Evolutionary conservation across 2,329 filamentous ascomycete species (phyloP), one percentile per base, ranked within the genome.

Genomic region (Fusarium anthophilum): DNA sequence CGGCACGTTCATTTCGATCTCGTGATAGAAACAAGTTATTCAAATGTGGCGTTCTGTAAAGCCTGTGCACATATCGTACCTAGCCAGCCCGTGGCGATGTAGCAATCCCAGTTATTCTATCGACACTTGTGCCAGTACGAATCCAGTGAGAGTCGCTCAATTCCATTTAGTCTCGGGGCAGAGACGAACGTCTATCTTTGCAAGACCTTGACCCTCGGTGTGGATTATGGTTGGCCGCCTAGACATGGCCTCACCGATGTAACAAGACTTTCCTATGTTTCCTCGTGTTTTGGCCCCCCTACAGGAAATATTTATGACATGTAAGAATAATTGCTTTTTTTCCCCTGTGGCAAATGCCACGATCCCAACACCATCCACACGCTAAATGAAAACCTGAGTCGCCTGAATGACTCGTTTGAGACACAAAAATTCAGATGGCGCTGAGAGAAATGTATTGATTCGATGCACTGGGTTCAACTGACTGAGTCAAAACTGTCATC

Each of bases 261-360:
- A 28, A 37, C 12, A 30, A 44, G 30, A 55, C 35, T 28, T 61
- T 41, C 32, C 68, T 38, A 32, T 55, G 37, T 43, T 48, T 62
- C 32, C 66, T 69, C 57, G 56, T 69, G 65, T 63, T 69, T 63
- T 30, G 43, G 24, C n/a, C 66, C 64, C 48, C 64, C 57, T 69
- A 48, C 57, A 44, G 48, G 26, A 28, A 54, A 69, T 39, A 24
- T 63, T 41, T 51, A 24, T 63, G 66, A 68, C 43, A 28, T 60
- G 54, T 69, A 63, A 37, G 13, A 56, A 48, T 63, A 56, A 44
- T 63, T 69, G 56, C 65, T 69, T 69, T 69, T 69, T 55, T 22
- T n/a, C 11, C 18, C 32, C 43, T 39, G 20, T 43, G 26, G 38
- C 38, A 30, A 69, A 69, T 56, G n/a, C 18, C 18, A 32, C 28